phyloP scores from a whole-genome alignment of 2,329 filamentous ascomycete species.

The Colletotrichum sp. region DNA sequence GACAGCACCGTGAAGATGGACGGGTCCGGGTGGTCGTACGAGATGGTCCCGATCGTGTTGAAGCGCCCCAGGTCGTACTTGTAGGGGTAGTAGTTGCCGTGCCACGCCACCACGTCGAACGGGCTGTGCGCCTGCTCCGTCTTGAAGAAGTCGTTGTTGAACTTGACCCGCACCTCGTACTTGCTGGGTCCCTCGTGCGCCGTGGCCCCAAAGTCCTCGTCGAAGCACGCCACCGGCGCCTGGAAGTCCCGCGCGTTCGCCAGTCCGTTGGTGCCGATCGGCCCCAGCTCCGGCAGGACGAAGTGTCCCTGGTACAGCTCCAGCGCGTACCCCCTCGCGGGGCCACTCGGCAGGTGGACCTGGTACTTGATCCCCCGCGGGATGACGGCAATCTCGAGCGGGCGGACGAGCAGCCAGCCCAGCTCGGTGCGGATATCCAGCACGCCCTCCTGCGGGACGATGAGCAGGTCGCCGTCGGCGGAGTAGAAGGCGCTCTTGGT shows the following conservation, averaged over 20 bases:
- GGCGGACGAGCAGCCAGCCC: slow-evolving; percentile 75
- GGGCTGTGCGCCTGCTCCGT: slow-evolving; percentile 73
- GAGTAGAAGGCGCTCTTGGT: slow-evolving; percentile 81
- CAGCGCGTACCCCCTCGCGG: slow-evolving; percentile 74
- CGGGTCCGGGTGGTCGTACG: slow-evolving; percentile 79
- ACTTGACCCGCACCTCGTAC: slow-evolving; percentile 66
- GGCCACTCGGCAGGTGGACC: slow-evolving; percentile 66
- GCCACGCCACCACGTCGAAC: slow-evolving; percentile 82
- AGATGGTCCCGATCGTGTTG: slow-evolving; percentile 75
- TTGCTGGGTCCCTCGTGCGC: slow-evolving; percentile 38
- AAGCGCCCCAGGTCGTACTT: slow-evolving; percentile 84
- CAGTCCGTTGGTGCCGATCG: slow-evolving; percentile 76
- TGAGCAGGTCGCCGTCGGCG: slow-evolving; percentile 78
- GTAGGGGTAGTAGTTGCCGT: slow-evolving; percentile 80
- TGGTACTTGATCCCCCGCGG: slow-evolving; percentile 77
- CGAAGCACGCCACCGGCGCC: slow-evolving; percentile 71
- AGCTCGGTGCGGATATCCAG: slow-evolving; percentile 81
- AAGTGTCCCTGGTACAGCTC: slow-evolving; percentile 79
- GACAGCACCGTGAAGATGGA: slow-evolving; percentile 78
- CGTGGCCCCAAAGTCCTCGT: slow-evolving; percentile 55
- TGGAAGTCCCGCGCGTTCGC: slow-evolving; percentile 80
- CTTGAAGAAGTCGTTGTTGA: slow-evolving; percentile 70
- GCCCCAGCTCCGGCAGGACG: slow-evolving; percentile 72
- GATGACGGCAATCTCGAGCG: slow-evolving; percentile 79
- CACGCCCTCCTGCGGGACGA: slow-evolving; percentile 76